phyloP scores from a whole-genome alignment of 2,329 filamentous ascomycete species.

The Alternaria angustiovoidea region DNA sequence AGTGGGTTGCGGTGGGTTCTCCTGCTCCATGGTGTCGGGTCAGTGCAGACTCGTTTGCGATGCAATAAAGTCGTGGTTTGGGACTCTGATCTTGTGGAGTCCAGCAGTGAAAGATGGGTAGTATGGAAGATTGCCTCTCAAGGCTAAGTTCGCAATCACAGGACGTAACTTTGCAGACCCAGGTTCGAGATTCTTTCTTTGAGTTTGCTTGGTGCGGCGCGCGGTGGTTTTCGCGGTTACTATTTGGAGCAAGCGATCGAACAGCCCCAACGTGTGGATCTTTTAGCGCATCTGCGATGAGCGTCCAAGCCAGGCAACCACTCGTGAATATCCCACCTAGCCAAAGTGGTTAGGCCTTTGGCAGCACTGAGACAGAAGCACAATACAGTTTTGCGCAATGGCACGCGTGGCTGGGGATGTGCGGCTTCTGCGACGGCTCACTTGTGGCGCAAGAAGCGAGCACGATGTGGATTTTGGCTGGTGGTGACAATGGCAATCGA shows the following conservation, averaged over 20 bases:
- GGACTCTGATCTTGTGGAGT: neutral
- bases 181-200: neutral
- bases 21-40: conserved; percentile 29
- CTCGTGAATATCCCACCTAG: neutral
- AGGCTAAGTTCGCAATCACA: neutral
- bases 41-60: neutral
- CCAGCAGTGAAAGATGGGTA: neutral
- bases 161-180: neutral
- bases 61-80: neutral
- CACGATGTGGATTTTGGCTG: neutral
- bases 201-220: conserved; percentile 1
- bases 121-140: neutral
- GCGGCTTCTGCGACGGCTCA: neutral
- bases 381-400: neutral
- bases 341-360: neutral
- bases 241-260: neutral
- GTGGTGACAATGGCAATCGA: neutral
- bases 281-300: neutral
- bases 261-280: neutral
- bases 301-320: neutral
- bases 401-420: neutral
- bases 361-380: neutral
- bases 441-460: neutral
- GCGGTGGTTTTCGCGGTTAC: neutral
- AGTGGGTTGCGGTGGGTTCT: conserved; percentile 13